Base-by-base conservation (phyloP, 768 basidiomycete species). In the Hortiboletus flavorubellus region DNA sequence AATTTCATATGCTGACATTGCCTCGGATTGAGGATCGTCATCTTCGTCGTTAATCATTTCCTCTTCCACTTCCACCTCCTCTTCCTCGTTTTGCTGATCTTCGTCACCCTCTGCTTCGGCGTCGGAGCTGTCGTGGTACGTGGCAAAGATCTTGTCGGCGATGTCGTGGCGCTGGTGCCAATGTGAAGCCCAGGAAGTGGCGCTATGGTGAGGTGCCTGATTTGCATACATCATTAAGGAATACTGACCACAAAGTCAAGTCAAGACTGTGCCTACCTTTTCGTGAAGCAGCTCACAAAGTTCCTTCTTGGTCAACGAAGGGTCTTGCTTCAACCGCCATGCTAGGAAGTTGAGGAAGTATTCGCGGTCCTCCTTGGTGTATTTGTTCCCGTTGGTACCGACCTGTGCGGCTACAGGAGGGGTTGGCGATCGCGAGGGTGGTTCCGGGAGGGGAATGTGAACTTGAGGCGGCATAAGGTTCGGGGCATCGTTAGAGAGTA, bases 341-440 rank as follows among this genome's bases (percentile, higher is more conserved):
- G 76, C 71, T 39, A 87, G 75, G 59, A 84, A 88, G 39, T 82
- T 80, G 61, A 87, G 72, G 65, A 89, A 88, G 59, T 78, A 90
- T 5, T 79, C 76, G 45, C 79, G 78, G 63, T 90, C 88, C 60
- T 84, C 84, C 26, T 76, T 71, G 2, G 87, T 89, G 62, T 84
- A 90, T 66, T 72, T 82, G 58, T 86, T 79, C 46, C 86, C 85
- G 52, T 78, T 70, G 12, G 74, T 76, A 49, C 70, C 71, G 38
- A 66, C 62, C 42, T 84, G 72, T 29, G 84, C 64, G 52, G 68
- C 68, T 9, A 76, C 78, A 8, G 87, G 88, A 23, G 88, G 87
- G 3, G 76, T 81, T 1, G 88, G 88, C n/a, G 84, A 83, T 44
- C 85, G 82, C 21, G 83, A 82, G 1, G 87, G 86, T 14, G 85